Conservation (phyloP, 805 yeast species). For the Kazachstania bromeliacearum region DNA sequence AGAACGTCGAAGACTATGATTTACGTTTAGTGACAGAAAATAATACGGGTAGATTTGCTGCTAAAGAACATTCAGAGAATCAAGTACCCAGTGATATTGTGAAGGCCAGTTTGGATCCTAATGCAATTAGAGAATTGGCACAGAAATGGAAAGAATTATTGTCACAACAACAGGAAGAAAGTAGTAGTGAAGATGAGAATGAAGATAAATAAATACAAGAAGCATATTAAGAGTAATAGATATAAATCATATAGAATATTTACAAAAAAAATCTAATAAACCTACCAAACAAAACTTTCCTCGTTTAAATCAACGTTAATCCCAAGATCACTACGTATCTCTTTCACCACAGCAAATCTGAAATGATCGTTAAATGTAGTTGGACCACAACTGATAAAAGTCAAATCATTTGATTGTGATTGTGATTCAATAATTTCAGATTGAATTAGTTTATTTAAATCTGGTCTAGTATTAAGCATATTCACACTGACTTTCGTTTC, state of each 20-base stretch:
- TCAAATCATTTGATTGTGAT: slow-evolving; percentile 36
- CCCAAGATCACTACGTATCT: slow-evolving; percentile 23
- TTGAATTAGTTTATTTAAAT: slow-evolving; percentile 32
- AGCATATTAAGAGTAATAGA: not conserved
- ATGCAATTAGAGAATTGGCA: slow-evolving; percentile 60
- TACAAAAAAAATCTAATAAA: not conserved
- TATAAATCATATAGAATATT: slow-evolving; percentile 1
- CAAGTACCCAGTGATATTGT: slow-evolving; percentile 89
- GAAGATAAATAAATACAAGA: not conserved
- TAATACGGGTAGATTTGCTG: slow-evolving; percentile 66
- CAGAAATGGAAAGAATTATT: slow-evolving; percentile 46
- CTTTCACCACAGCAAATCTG: slow-evolving; percentile 38
- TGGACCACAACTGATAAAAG: slow-evolving; percentile 57
- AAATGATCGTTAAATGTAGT: slow-evolving; percentile 47
- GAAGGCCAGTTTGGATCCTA: slow-evolving; percentile 66
- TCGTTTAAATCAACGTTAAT: slow-evolving; percentile 27
- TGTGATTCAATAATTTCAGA: slow-evolving; percentile 27
- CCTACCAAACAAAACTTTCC: slow-evolving; percentile 29
- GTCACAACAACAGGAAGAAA: slow-evolving; percentile 19
- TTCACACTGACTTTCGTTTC: slow-evolving; percentile 3
- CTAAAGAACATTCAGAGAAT: slow-evolving; percentile 78
- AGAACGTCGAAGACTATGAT: slow-evolving; percentile 32
- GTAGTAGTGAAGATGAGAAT: slow-evolving; percentile 9
- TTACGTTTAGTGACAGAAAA: slow-evolving; percentile 60
- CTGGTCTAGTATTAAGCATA: slow-evolving; percentile 38